phyloP scores from a whole-genome alignment of 371 early-diverging fungal species.

The Blastocladiella emersonii region DNA sequence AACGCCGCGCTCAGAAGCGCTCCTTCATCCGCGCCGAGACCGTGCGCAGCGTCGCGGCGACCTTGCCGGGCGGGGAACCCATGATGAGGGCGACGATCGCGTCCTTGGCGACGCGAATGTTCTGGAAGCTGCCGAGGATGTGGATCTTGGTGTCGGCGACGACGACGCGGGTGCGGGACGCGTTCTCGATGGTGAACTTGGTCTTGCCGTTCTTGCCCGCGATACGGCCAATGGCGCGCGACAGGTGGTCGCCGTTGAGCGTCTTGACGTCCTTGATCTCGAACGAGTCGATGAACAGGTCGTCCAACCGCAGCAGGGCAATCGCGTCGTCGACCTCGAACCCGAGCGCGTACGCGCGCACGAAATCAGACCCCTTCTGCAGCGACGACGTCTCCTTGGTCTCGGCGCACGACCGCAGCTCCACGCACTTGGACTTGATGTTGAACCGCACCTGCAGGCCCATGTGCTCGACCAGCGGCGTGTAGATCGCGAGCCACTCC shows the following conservation, averaged over 20 bases:
- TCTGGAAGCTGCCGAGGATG: slow-evolving; percentile 91
- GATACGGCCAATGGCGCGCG: slow-evolving; percentile 98
- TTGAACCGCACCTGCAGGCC: slow-evolving; percentile 96
- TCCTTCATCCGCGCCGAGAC: slow-evolving; percentile 87
- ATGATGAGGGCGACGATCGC: slow-evolving; percentile 90
- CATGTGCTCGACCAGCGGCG: slow-evolving; percentile 96
- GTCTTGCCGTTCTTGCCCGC: slow-evolving; percentile 98
- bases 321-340: slow-evolving; percentile 90
- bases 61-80: slow-evolving; percentile 96
- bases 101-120: slow-evolving; percentile 94
- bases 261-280: slow-evolving; percentile 98
- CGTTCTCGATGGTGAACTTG: slow-evolving; percentile 92
- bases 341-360: slow-evolving; percentile 80
- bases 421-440: slow-evolving; percentile 71
- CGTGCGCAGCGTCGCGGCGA: slow-evolving; percentile 79
- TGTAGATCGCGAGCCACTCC: slow-evolving; percentile 96
- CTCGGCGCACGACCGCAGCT: slow-evolving; percentile 67
- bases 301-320: slow-evolving; percentile 87
- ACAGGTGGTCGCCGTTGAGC: slow-evolving; percentile 86
- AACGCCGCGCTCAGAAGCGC: slow-evolving; percentile 40
- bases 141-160: slow-evolving; percentile 96
- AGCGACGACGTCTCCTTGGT: slow-evolving; percentile 77
- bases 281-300: slow-evolving; percentile 90
- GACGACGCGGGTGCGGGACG: slow-evolving; percentile 92
- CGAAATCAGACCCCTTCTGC: slow-evolving; percentile 92